Conservation (phyloP, 2,329 filamentous ascomycete species). For the Parastagonospora nodorum region DNA sequence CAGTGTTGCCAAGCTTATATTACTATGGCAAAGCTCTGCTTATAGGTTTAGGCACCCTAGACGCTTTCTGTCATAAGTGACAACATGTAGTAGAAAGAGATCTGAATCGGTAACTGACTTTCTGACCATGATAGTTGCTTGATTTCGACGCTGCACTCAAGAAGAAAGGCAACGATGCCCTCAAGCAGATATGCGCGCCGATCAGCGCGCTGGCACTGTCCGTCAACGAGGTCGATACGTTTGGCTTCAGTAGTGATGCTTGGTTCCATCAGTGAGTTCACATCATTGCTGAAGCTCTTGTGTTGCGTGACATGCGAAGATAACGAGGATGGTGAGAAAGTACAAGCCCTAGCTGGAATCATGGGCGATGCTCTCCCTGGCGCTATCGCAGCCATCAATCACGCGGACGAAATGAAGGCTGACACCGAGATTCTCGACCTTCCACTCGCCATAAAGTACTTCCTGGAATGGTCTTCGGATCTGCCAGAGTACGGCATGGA, state of each 20-base stretch:
- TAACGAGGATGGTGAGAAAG: slow-evolving; percentile 15
- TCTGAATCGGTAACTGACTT: too few species aligned
- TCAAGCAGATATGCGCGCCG: slow-evolving; percentile 13
- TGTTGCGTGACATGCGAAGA: not conserved
- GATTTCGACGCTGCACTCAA: slow-evolving; percentile 14
- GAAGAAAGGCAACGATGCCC: slow-evolving; percentile 6
- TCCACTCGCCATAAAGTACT: slow-evolving; percentile 10
- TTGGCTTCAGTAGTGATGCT: too few species aligned
- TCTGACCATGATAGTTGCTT: slow-evolving; percentile 6
- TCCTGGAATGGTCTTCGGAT: slow-evolving; percentile 4
- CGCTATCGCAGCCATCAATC: slow-evolving; percentile 16
- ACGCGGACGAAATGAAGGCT: slow-evolving; percentile 11
- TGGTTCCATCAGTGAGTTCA: slow-evolving; percentile 6
- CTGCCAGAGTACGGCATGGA: slow-evolving; percentile 9
- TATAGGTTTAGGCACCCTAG: too few species aligned
- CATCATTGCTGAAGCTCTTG: not conserved
- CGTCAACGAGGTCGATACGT: slow-evolving; percentile 14
- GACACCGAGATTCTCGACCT: slow-evolving; percentile 15
- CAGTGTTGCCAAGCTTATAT: too few species aligned
- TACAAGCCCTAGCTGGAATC: slow-evolving; percentile 6
- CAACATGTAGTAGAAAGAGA: too few species aligned
- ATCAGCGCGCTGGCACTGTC: slow-evolving; percentile 16
- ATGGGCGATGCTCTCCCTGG: slow-evolving; percentile 16
- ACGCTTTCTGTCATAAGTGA: too few species aligned
- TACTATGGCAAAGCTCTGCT: too few species aligned